Conservation (phyloP, 2,329 filamentous ascomycete species). For the Talaromyces funiculosus region DNA sequence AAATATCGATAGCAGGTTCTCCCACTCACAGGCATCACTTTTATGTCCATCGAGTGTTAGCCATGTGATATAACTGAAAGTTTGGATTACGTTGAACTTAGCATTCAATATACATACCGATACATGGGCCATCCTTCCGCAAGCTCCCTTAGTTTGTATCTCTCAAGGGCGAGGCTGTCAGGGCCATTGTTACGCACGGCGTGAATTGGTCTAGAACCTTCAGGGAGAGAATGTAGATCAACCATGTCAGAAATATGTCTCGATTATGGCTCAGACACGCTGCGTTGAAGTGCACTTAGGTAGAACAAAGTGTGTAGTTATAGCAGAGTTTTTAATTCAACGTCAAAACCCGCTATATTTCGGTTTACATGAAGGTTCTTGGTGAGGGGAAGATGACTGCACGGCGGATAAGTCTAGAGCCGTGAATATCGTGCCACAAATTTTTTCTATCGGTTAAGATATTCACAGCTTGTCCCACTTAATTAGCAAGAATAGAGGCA, state of each 20-base stretch:
- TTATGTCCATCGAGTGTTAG: not conserved
- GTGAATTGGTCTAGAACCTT: slow-evolving; percentile 31
- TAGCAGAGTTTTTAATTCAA: too few relatives aligned
- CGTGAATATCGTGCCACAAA: not conserved
- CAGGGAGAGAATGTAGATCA: slow-evolving; percentile 33
- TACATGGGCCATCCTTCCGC: slow-evolving; percentile 49
- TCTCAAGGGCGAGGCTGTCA: slow-evolving; percentile 39
- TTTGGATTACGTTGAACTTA: not conserved
- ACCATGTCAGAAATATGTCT: slow-evolving; percentile 21
- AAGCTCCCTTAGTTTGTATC: slow-evolving; percentile 45
- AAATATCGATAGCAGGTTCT: slow-evolving; percentile 48
- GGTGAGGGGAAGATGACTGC: not conserved
- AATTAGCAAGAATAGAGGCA: not conserved
- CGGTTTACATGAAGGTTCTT: not conserved
- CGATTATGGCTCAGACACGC: not conserved
- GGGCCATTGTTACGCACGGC: slow-evolving; percentile 47
- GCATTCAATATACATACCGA: slow-evolving; percentile 17
- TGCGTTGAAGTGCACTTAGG: not conserved
- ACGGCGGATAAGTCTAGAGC: not conserved
- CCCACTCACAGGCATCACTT: slow-evolving; percentile 49
- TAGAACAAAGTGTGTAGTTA: too few relatives aligned
- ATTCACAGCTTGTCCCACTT: not conserved
- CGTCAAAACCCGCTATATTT: too few relatives aligned
- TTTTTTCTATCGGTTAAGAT: not conserved
- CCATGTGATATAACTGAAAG: not conserved